A percentile compares a stretch with the other conserved stretches of the same genome.
Evolutionary conservation across 2,329 filamentous ascomycete species (phyloP).

Genomic region (Pseudocercospora fijiensis): DNA sequence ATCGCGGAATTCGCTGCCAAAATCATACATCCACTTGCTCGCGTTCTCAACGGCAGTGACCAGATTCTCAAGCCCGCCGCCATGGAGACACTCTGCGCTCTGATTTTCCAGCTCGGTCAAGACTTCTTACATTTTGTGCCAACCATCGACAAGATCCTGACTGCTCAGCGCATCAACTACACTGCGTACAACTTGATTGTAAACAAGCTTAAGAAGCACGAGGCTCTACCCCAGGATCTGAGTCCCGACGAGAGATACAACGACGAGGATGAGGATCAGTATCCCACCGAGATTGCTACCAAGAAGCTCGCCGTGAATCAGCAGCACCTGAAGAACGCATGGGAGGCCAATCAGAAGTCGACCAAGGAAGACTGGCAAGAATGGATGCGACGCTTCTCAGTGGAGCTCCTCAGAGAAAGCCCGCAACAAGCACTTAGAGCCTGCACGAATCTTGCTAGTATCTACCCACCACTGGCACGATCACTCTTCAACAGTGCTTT

Average conservation of each 20-base stretch:
- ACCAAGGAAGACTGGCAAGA: conserved; percentile 99
- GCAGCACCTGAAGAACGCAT: conserved; percentile 92
- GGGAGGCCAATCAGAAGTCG: conserved; percentile 95
- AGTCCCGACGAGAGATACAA: conserved; percentile 78
- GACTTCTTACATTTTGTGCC: conserved; percentile 94
- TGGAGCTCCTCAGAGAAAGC: conserved; percentile 89
- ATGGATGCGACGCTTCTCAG: conserved; percentile 95
- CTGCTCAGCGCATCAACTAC: conserved; percentile 77
- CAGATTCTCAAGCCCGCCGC: conserved; percentile 73
- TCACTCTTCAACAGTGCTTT: conserved; percentile 99
- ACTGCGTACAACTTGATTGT: conserved; percentile 90
- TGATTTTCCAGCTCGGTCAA: conserved; percentile 93
- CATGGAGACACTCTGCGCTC: conserved; percentile 87
- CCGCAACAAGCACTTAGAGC: conserved; percentile 93
- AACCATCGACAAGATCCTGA: conserved; percentile 83
- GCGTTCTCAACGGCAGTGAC: conserved; percentile 74
- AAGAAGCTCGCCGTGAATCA: conserved; percentile 98
- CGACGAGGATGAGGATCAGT: conserved; percentile 70
- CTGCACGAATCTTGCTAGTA: conserved; percentile 85
- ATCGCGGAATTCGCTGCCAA: conserved; percentile 94
- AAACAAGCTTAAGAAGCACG: conserved; percentile 89
- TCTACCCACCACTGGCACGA: conserved; percentile 86
- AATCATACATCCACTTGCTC: conserved; percentile 89
- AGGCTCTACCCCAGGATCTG: conserved; percentile 90
- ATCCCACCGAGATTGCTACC: conserved; percentile 77